Conservation (phyloP, 345 rosid species). For the Sisymbrium altissimum region DNA sequence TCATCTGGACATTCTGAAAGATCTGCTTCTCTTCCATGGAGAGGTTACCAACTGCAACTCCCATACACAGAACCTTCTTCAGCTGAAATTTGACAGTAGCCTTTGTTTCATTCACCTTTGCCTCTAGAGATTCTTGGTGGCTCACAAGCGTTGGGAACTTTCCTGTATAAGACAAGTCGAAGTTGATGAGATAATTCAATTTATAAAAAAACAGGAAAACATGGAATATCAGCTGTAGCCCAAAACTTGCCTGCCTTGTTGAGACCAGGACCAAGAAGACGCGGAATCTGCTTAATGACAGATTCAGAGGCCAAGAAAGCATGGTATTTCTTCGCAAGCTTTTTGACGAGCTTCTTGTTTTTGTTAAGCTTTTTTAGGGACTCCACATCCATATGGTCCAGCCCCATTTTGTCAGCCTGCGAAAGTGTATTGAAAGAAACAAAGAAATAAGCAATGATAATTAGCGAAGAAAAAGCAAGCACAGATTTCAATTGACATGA, state of each 20-base stretch:
- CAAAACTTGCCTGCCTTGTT: constrained; percentile 71
- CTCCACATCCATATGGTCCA: constrained; percentile 62
- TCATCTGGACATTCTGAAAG: constrained; percentile 65
- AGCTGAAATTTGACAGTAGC: constrained; percentile 59
- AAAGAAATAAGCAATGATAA: background rate
- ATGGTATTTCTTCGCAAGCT: constrained; percentile 68
- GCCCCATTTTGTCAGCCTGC: constrained; percentile 58
- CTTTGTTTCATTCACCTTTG: constrained; percentile 59
- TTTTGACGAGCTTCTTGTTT: constrained; percentile 64
- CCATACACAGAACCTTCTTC: constrained; percentile 67
- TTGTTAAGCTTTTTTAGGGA: constrained; percentile 62
- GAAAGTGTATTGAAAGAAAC: background rate
- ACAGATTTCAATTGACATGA: background rate
- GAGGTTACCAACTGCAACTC: constrained; percentile 59
- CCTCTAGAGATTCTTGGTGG: constrained; percentile 54
- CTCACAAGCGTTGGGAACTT: constrained; percentile 65
- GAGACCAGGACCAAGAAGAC: constrained; percentile 69
- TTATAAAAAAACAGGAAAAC: background rate
- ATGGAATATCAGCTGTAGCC: background rate
- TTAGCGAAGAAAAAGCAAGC: background rate
- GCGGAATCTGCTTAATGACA: constrained; percentile 69
- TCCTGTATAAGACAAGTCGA: constrained; percentile 32
- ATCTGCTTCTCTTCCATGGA: constrained; percentile 66
- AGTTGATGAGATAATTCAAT: background rate
- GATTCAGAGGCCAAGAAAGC: constrained; percentile 65